Conservation (phyloP, 441 rosid genomes). For the Breynia disticha region DNA sequence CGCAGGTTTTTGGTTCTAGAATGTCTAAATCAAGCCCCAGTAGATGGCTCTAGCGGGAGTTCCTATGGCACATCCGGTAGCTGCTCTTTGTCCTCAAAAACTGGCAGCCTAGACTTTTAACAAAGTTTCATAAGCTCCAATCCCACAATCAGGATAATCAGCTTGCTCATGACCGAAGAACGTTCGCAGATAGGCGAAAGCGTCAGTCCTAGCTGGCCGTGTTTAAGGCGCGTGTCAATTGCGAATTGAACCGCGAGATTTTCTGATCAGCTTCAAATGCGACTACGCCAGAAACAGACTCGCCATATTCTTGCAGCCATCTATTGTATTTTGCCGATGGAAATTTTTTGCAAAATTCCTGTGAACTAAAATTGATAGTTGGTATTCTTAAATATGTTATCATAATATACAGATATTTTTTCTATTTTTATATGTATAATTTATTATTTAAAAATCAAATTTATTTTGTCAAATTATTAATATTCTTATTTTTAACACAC, state of each 20-base stretch:
- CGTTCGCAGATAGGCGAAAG: neutral
- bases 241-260: neutral
- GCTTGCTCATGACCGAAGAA: neutral
- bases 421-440: too few species aligned
- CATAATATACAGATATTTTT: too few species aligned
- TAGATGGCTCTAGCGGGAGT: constrained; percentile 79
- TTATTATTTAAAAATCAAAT: too few species aligned
- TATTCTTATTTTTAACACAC: too few species aligned
- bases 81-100: constrained; percentile 54
- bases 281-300: too few species aligned
- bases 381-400: too few species aligned
- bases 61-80: constrained; percentile 64
- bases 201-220: neutral
- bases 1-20: constrained; percentile 69
- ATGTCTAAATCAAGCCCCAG: constrained; percentile 88
- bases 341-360: too few species aligned
- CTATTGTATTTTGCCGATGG: too few species aligned
- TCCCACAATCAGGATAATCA: neutral
- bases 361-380: too few species aligned
- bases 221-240: neutral
- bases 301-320: too few species aligned
- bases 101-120: constrained; percentile 63
- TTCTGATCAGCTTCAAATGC: neutral
- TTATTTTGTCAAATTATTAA: too few species aligned
- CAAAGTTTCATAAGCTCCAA: constrained; percentile 5